Evolutionary conservation across 176 grass and related monocot genomes (phyloP), one percentile per base, ranked within the genome.

Genomic region (Triticum dicoccoides): DNA sequence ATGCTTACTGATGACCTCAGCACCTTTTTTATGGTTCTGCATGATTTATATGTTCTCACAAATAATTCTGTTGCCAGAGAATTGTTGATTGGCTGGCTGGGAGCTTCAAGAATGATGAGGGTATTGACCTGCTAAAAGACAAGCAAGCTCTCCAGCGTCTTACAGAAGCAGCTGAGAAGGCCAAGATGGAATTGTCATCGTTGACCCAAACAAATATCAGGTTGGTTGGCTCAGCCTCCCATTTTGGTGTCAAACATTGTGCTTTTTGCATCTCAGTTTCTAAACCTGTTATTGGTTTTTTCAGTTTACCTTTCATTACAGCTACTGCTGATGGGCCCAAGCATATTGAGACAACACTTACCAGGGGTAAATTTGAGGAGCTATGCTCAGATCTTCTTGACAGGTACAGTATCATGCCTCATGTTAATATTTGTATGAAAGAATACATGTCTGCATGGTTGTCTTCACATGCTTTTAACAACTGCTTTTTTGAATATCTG

Each of bases 281-380:
- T 78, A 69, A 47, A 86, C 76, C 2, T 83, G 34, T 72, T 33
- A 32, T 7, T 73, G 13, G 58, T 79, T 82, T 69, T 82, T 76
- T 70, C 77, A 95, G 93, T 61, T 89, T 95, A 81, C 94, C 91
- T n/a, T 96, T 93, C 76, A 89, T 93, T 78, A 93, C 94, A 42
- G 91, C 91, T 85, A 91, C 91, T 23, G 86, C 87, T 12, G 94
- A 96, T 63, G 91, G 94, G 17, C 94, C 91, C 42, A 92, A 93
- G 76, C 91, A 96, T 61, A 93, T 96, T 23, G 94, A 96, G 73
- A 80, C 87, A 25, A 89, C 86, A 11, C 89, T 93, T 77, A 89
- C 89, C 20, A 85, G 91, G 34, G 94, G 91, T 39, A 96, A 96
- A 87, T 96, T 96, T 91, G 94, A 96, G 85, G 94, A 96, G 77